phyloP scores from a whole-genome alignment of 495 filamentous ascomycete genomes.

The Rhizodiscina lignyota region DNA sequence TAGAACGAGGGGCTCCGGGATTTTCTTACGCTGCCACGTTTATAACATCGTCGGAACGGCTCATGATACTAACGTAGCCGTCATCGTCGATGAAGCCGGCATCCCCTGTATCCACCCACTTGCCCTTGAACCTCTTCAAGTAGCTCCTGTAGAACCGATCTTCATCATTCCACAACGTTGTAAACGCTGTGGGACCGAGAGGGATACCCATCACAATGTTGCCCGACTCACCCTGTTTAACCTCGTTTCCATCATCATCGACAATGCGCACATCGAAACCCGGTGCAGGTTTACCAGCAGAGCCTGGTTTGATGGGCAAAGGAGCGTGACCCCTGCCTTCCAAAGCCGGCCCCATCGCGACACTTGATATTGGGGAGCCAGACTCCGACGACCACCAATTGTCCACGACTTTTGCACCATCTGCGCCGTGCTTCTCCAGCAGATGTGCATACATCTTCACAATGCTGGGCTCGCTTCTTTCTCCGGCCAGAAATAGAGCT shows the following conservation, averaged over 20 bases:
- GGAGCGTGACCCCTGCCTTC: conserved; percentile 28
- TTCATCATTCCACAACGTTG: conserved; percentile 68
- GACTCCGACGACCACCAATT: conserved; percentile 97
- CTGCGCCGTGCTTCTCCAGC: conserved; percentile 42
- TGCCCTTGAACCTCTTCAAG: conserved; percentile 57
- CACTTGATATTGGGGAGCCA: conserved; percentile 73
- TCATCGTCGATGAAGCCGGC: conserved; percentile 70
- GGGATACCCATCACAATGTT: conserved; percentile 79
- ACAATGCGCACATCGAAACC: conserved; percentile 79
- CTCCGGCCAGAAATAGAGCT: conserved; percentile 74
- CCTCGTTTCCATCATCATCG: conserved; percentile 56
- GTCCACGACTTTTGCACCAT: conserved; percentile 57
- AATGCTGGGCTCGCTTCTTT: conserved; percentile 77
- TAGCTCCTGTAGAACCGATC: conserved; percentile 72
- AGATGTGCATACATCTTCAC: conserved; percentile 62
- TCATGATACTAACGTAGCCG: conserved; percentile 77
- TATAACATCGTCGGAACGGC: conserved; percentile 78
- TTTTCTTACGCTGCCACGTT: conserved; percentile 89
- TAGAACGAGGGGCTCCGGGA: too few species aligned
- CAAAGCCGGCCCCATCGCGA: conserved; percentile 44
- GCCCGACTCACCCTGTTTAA: conserved; percentile 57
- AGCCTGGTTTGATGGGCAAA: conserved; percentile 56
- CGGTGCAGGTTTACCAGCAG: conserved; percentile 77
- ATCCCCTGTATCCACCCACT: conserved; percentile 83
- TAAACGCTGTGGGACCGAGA: conserved; percentile 71